These are phyloP conservation scores for Colletotrichum agaves DNA, from an alignment of 2,329 filamentous ascomycete species.

Conservation along the genomic window DNA sequence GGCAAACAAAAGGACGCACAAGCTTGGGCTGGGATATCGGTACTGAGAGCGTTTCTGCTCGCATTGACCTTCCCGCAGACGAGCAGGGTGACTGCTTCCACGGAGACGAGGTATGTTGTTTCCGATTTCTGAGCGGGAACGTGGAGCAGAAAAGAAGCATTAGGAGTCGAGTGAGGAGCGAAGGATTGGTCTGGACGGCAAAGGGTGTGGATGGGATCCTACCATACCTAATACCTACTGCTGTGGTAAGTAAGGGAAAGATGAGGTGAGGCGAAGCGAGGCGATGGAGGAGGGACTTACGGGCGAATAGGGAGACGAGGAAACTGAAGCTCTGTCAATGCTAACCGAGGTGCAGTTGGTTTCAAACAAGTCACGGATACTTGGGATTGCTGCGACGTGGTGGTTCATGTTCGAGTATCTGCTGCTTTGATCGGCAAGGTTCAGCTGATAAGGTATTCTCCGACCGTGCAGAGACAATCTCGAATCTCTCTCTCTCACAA, in stretches of 20 bases:
- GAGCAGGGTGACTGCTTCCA: conserved; percentile 26
- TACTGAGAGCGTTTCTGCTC: conserved; percentile 20
- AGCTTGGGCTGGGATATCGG: neutral
- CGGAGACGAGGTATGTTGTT: conserved; percentile 18
- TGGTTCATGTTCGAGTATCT: neutral
- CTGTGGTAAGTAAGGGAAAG: no score
- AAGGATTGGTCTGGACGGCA: neutral
- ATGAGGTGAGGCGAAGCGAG: conserved; percentile 21
- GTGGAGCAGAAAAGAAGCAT: no score
- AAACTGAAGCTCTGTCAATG: conserved; percentile 24
- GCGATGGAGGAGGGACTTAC: neutral
- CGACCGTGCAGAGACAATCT: neutral
- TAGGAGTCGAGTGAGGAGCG: no score
- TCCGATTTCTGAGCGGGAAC: neutral
- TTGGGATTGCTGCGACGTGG: neutral
- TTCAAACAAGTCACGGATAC: conserved; percentile 29
- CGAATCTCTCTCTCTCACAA: neutral
- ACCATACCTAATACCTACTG: no score
- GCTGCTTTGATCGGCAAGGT: conserved; percentile 6
- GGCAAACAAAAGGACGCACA: neutral
- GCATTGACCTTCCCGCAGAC: conserved; percentile 8
- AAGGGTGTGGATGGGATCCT: neutral
- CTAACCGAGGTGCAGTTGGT: conserved; percentile 24
- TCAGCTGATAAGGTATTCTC: conserved; percentile 9
- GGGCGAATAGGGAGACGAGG: conserved; percentile 20